A percentile compares a stretch with the other conserved stretches of the same genome.
Evolutionary conservation across 257 asterid genomes (phyloP).

Genomic region (Phtheirospermum japonicum): DNA sequence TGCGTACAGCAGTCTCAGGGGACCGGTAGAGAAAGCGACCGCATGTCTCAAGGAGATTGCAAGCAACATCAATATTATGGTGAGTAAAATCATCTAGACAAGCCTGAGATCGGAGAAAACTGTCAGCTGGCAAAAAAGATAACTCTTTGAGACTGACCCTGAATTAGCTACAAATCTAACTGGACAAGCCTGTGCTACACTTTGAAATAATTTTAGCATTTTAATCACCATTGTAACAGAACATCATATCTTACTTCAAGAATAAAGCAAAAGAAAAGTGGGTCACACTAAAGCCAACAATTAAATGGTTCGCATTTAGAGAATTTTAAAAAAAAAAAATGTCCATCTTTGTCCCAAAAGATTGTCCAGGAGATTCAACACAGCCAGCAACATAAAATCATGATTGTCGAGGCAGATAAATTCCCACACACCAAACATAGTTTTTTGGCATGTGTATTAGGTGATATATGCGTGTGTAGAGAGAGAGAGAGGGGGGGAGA

Average conservation of each 20-base stretch:
- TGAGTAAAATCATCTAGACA: conserved; percentile 97
- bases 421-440: conserved; percentile 15
- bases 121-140: conserved; percentile 19
- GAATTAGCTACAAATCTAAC: conserved; percentile 18
- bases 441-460: background rate
- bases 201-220: background rate
- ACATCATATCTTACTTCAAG: conserved; percentile 15
- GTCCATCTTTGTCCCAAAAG: conserved; percentile 6
- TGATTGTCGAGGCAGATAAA: conserved; percentile 14
- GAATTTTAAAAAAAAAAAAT: background rate
- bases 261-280: conserved; percentile 19
- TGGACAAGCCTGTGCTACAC: conserved; percentile 15
- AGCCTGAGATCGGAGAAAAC: conserved; percentile 53
- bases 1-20: conserved; percentile 86
- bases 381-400: conserved; percentile 23
- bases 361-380: conserved; percentile 26
- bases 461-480: background rate
- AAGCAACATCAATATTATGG: conserved; percentile 94
- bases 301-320: background rate
- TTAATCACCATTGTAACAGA: conserved; percentile 6
- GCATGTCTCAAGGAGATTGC: conserved; percentile 99
- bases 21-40: conserved; percentile 98
- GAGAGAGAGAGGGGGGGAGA: background rate
- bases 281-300: conserved; percentile 12
- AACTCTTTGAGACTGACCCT: conserved; percentile 16